Percentiles rank a stretch among this genome's conserved stretches.
phyloP scores from a whole-genome alignment of 345 rosid species.

The Atalantia buxifolia region DNA sequence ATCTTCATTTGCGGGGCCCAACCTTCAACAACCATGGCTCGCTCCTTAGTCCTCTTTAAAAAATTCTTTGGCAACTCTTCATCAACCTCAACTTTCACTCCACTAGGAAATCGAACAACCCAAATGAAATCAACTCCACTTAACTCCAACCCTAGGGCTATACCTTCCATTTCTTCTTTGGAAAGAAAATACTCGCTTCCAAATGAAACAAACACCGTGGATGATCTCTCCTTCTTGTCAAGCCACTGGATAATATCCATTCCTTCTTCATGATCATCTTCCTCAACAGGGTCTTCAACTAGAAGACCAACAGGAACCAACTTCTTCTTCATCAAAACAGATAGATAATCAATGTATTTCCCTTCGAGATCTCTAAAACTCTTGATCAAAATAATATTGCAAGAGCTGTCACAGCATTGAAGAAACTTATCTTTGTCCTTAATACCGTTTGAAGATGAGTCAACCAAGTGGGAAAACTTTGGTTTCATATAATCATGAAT shows the following conservation, averaged over 20 bases:
- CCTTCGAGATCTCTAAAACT: conserved; percentile 33
- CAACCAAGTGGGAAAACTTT: background rate
- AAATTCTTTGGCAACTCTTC: conserved; percentile 30
- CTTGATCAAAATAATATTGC: conserved; percentile 23
- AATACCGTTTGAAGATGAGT: background rate
- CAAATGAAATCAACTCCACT: conserved; percentile 34
- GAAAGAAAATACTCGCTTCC: conserved; percentile 39
- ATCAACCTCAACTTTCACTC: conserved; percentile 3
- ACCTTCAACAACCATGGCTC: conserved; percentile 23
- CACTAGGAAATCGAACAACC: conserved; percentile 30
- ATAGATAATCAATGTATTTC: conserved; percentile 28
- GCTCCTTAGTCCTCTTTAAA: conserved; percentile 21
- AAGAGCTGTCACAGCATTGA: conserved; percentile 19
- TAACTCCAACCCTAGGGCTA: conserved; percentile 36
- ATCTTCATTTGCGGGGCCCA: conserved; percentile 41
- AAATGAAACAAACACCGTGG: conserved; percentile 33
- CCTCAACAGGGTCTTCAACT: conserved; percentile 12
- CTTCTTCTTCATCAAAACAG: conserved; percentile 20
- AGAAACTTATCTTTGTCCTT: background rate
- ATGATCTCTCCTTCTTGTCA: conserved; percentile 12
- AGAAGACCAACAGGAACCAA: conserved; percentile 35
- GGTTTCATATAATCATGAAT: background rate
- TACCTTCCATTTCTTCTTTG: conserved; percentile 26
- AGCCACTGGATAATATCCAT: conserved; percentile 29
- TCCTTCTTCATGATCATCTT: background rate